Conservation (phyloP, 139 green algal genomes). For the Edaphochlamys debaryana region DNA sequence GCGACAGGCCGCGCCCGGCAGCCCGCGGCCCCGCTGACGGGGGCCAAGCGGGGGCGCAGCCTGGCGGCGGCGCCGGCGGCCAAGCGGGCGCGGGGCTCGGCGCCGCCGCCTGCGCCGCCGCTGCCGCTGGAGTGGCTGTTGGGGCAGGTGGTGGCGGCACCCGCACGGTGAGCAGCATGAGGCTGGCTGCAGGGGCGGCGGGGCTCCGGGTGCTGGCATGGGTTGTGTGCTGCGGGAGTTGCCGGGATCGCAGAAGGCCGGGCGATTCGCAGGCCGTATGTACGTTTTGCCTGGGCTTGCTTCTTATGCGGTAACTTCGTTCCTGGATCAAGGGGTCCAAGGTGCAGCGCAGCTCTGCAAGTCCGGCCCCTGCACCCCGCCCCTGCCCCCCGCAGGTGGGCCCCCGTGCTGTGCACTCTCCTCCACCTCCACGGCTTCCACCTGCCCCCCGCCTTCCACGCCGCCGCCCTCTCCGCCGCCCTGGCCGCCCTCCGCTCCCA, state of each 20-base stretch:
- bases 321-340: no score
- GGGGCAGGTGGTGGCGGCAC: neutral
- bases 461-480: neutral
- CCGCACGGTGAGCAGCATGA: neutral
- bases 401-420: neutral
- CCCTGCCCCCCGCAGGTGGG: neutral
- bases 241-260: no score
- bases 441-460: constrained; percentile 9
- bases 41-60: neutral
- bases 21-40: neutral
- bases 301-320: no score
- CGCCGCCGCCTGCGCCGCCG: constrained; percentile 2
- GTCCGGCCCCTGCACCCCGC: no score
- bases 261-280: no score
- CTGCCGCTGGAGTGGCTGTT: constrained; percentile 36
- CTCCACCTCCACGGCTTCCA: constrained; percentile 28
- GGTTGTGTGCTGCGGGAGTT: neutral
- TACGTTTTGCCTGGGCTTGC: no score
- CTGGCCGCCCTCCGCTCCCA: neutral
- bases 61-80: neutral
- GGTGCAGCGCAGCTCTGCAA: no score
- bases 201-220: no score
- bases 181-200: neutral
- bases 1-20: neutral
- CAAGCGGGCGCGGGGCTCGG: neutral